Conservation (phyloP, 148 eudicot genomes). For the Camellia lanceoleosa region DNA sequence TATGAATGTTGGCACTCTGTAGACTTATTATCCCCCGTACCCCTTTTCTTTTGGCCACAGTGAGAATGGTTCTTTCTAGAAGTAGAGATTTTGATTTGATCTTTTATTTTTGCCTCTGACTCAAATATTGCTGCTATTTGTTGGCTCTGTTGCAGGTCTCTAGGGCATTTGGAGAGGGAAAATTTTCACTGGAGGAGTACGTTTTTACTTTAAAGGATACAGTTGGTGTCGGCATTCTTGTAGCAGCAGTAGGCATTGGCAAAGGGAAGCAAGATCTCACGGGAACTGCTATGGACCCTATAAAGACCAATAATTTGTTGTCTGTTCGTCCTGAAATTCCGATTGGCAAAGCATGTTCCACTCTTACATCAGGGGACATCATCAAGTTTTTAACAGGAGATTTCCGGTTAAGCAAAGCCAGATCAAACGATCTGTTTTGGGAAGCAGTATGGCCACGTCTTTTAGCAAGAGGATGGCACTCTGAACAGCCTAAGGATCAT, state of each 20-base stretch:
- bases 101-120: neutral
- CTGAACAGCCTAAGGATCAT: constrained; percentile 32
- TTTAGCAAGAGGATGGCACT: constrained; percentile 43
- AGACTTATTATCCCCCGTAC: neutral
- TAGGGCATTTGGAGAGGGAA: constrained; percentile 22
- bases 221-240: constrained; percentile 23
- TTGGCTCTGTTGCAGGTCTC: constrained; percentile 16
- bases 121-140: neutral
- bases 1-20: neutral
- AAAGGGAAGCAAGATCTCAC: constrained; percentile 36
- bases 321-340: constrained; percentile 16
- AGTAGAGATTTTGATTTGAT: neutral
- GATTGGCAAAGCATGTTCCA: constrained; percentile 20
- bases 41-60: neutral
- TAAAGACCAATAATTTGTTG: neutral
- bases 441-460: constrained; percentile 47
- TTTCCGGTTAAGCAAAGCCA: constrained; percentile 28
- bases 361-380: constrained; percentile 21
- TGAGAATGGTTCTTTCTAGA: too few relatives aligned
- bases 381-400: constrained; percentile 29
- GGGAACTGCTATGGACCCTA: constrained; percentile 4
- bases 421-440: constrained; percentile 36
- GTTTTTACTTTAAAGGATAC: constrained; percentile 17
- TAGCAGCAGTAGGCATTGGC: constrained; percentile 32
- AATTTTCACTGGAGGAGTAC: constrained; percentile 23